Conservation (phyloP, 2,329 filamentous ascomycete species). For the Neophaeococcomyces mojaviensis region DNA sequence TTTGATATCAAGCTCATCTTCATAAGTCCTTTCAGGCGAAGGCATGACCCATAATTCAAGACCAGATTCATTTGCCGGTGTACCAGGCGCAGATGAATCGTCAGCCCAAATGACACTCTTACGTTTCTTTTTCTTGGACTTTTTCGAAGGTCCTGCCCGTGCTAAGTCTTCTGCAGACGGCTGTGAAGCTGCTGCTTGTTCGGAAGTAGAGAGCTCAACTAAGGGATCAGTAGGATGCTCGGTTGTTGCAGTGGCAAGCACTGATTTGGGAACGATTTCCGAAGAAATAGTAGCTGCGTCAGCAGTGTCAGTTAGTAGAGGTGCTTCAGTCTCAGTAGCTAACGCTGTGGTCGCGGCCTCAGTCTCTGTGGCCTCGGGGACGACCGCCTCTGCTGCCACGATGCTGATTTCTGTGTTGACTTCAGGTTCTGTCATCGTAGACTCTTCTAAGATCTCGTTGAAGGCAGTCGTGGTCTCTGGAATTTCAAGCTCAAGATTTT, state of each 20-base stretch:
- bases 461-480: neutral
- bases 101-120: constrained; percentile 9
- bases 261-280: neutral
- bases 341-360: neutral
- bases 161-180: neutral
- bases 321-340: neutral
- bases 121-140: constrained; percentile 8
- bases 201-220: neutral
- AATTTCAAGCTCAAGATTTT: neutral
- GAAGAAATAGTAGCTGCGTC: too few relatives aligned
- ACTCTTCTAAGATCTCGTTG: neutral
- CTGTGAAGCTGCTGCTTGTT: neutral
- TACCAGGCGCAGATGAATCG: constrained; percentile 5
- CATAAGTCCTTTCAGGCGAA: neutral
- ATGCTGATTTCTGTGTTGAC: too few relatives aligned
- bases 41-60: constrained; percentile 1
- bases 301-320: too few relatives aligned
- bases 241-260: neutral
- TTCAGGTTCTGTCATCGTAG: too few relatives aligned
- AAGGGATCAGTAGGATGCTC: constrained; percentile 1
- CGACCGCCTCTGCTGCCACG: neutral
- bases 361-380: neutral
- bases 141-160: neutral
- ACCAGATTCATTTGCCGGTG: constrained; percentile 4
- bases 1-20: neutral